Base-by-base conservation (phyloP, 495 filamentous ascomycete genomes). In the Daldinia bambusicola region DNA sequence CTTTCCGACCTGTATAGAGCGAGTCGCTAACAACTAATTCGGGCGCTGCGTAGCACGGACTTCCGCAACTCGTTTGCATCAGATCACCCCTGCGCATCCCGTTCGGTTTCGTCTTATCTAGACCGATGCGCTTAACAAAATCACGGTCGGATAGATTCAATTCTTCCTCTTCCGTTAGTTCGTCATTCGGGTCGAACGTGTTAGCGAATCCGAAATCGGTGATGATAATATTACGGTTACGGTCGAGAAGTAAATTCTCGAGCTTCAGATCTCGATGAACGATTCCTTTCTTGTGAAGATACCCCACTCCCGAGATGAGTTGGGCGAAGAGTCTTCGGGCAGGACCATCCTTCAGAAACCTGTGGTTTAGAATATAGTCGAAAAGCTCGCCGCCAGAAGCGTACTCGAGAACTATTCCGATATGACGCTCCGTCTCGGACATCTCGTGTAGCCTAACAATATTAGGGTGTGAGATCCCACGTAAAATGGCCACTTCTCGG, bases 141-240 rank as follows among this genome's bases (percentile, higher is more conserved):
- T 97, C 92, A 67, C 91, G 89, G 75, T 95, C 93, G 10, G 89
- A 87, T 51, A 98, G 80, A 66, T 92, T 94, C 76, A 93, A 86
- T 80, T 98, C 96, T 66, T 97, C 90, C 64, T 97, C 94, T 59
- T 97, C 93, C 4, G 87, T 89, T 30, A 99, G 84, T 76, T 97
- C 94, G 77, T 99, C 96, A 32, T 81, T 76, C 1, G 95, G 89
- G 77, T 97, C 90, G 77, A 99, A 99, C 4, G 93, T 98, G 78
- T 99, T 99, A 53, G 95, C 95, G 80, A 99, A 99, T 4, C 95
- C 95, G 78, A 99, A 99, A 80, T 99, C 95, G 0, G 95, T 98
- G 78, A 99, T 98, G 82, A 99, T 98, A 77, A 99, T 98, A 80
- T 99, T 99, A 50, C 92, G 89, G 74, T 99, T 97, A 18, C 95